Base-by-base conservation (phyloP, 139 green algal genomes). In the Chlamydomonas sp. region DNA sequence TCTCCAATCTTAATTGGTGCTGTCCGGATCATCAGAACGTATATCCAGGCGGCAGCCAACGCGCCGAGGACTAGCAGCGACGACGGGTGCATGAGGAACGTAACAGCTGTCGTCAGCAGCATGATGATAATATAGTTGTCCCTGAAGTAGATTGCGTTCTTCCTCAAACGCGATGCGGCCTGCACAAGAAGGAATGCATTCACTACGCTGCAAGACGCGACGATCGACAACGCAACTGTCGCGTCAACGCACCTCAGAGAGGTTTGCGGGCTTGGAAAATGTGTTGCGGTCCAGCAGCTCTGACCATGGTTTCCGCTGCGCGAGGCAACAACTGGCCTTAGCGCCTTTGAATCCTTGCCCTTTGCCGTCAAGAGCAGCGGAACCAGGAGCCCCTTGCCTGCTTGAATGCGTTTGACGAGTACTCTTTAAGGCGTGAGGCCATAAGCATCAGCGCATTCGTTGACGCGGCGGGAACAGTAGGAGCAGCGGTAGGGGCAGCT, bases 131-230 rank as follows among this genome's bases (percentile, higher is more conserved):
- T 77, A 90, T 99, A 99, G 93, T 99, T 99, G 78, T 97, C 92
- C 20, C 90, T 88, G 90, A 99, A 99, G 93, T 99, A 99, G 6
- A 83, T 85, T 5, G 94, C 80, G 90, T 99, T 99, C 85, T 97
- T 98, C 17, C 93, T 88, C 77, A 99, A 80, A 3, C 97, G 93
- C 2, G 76, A 76, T 0, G 91, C 89, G 3, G 97, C 96, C 94
- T 98, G 92, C 81, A 62, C 4, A 60, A 62, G 17, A 60, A 49
- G 12, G 60, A 7, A 63, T 60, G 4, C 18, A 76, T 4, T 4
- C 9, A 80, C 66, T 49, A 71, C 9, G 10, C 12, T 18, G 10
- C 66, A 14, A 71, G 12, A 10, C 9, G 66, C 10, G 12, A 71
- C 63, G 57, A 64, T 5, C 2, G 16, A 57, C 18, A 80, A 72